phyloP scores from a whole-genome alignment of 2,329 filamentous ascomycete species.

The Penicillium palitans region DNA sequence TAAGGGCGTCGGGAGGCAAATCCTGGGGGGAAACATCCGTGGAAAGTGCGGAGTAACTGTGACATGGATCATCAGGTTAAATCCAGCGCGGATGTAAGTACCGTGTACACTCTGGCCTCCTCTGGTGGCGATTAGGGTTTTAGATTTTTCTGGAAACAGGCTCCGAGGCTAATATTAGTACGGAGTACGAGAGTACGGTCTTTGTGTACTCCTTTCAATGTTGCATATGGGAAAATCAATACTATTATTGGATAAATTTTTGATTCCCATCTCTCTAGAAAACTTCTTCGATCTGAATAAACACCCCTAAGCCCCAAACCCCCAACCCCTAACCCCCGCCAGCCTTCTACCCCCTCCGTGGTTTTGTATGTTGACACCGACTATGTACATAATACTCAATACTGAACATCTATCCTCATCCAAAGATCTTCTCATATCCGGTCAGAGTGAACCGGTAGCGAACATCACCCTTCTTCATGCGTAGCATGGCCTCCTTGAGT shows the following conservation, averaged over 20 bases:
- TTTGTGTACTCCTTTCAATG: neutral
- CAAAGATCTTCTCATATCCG: constrained; percentile 42
- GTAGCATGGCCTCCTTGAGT: constrained; percentile 67
- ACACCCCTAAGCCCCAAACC: neutral
- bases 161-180: neutral
- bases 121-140: constrained; percentile 1
- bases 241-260: neutral
- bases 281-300: neutral
- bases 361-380: neutral
- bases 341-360: neutral
- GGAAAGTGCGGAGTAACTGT: constrained; percentile 20
- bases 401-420: constrained; percentile 2
- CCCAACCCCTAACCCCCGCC: neutral
- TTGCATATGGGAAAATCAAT: neutral
- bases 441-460: constrained; percentile 71
- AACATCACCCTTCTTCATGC: constrained; percentile 70
- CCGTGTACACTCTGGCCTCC: constrained; percentile 9
- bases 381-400: neutral
- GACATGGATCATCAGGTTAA: constrained; percentile 10
- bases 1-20: constrained; percentile 19
- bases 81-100: constrained; percentile 12
- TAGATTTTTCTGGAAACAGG: neutral
- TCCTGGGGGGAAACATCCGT: constrained; percentile 9
- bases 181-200: too few relatives aligned
- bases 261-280: neutral